Evolutionary conservation across 805 yeast genomes (phyloP), one percentile per base, ranked within the genome.

Genomic region (Spathaspora boniae): DNA sequence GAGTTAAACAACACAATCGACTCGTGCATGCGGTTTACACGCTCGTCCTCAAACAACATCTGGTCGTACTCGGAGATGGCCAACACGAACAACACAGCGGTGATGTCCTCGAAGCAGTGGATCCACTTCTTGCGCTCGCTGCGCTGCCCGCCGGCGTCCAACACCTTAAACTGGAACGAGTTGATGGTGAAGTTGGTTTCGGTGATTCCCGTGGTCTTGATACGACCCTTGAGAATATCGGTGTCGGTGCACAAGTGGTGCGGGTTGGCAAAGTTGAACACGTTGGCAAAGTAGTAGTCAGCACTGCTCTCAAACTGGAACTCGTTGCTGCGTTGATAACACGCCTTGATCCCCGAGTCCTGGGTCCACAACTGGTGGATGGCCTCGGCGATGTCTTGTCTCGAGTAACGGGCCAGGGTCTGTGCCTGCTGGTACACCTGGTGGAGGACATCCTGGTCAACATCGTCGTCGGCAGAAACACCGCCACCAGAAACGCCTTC

Each of bases 61-160:
- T 91, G 96, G 61, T 91, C 97, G 57, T 86, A 93, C 63, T 93
- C 98, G 31, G 87, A 78, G 17, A 87, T 80, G 0, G 97, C 96
- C 14, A 85, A 73, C 6, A 91, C 96, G 58, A 87, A 93, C 25
- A 91, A 58, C 0, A 94, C 82, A 3, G 94, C 85, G 0, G 95
- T 83, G 33, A 91, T 85, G 43, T 84, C 86, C 51, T 89, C 93
- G 60, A 89, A 89, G 53, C 95, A 86, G 53, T 88, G 96, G 43
- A 89, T 85, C 97, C 97, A 89, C 56, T 89, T 89, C 48, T 82
- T 78, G 42, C 97, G 72, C 56, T 89, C 97, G 15, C 86, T 78
- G 42, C 96, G 65, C 62, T 89, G 97, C 2, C 98, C 98, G 35
- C 98, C 98, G 4, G 96, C 98, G 68, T 93, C 98, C 19, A 88